Base-by-base conservation (phyloP, 257 asterid species). In the Petunia secreta region DNA sequence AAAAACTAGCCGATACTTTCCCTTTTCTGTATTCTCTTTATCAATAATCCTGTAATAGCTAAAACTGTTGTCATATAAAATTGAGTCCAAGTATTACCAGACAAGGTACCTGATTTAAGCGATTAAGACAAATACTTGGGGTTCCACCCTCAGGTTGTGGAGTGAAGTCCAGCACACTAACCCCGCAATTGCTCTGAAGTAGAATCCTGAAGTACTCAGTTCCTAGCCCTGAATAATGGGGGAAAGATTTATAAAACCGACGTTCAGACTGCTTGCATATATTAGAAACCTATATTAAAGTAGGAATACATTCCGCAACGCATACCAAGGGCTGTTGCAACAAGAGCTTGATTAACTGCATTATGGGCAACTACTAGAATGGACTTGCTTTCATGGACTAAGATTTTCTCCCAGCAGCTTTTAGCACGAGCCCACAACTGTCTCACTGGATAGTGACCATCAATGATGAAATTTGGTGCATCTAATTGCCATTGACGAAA, bases 321-420 rank as follows among this genome's bases (percentile, higher is more conserved):
- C 73, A 41, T 89, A 95, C 98, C 99, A 34, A 95, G 83, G 36
- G 99, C 97, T 41, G 98, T 93, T 85, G 99, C 98, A 77, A 95
- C 92, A 80, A 95, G 97, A 80, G 99, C 99, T 86, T 95, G 98
- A 84, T 95, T 93, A 83, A 93, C 98, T 63, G 98, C 99, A 91
- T 93, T 93, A 79, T 95, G 99, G 86, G 98, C 99, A 81, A 93
- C 99, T 41, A 95, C 96, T 6, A 95, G 92, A 74, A 89, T 77
- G 8, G 98, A 93, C 87, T 81, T 88, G 90, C 94, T 89, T 85
- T 93, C 96, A 79, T 91, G 92, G 13, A 89, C 81, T 65, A 95
- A 90, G 50, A 95, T 93, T 76, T 85, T 91, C 1, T 82, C 83
- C 99, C 99, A 95, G 84, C 99, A 91, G 85, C 83, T 88, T 87